Evolutionary conservation across 148 eudicot genomes (phyloP), one percentile per base, ranked within the genome.

Genomic region (Cornus kousa): DNA sequence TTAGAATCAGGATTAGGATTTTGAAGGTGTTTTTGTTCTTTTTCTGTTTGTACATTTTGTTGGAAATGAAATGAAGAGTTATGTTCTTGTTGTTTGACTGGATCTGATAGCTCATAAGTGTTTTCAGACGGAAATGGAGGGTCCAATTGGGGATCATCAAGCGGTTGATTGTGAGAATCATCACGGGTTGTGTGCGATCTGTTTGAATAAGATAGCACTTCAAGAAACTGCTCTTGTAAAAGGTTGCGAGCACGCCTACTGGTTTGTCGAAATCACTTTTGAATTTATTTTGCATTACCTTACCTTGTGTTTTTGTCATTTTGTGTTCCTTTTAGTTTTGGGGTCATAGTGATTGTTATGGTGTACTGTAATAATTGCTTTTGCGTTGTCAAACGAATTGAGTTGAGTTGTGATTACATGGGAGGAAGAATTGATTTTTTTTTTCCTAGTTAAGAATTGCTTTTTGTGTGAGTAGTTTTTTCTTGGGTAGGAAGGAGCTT

Each of bases 211-310:
- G 80, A 96, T 96, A 67, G 86, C 84, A 70, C 91, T 96, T 53
- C 85, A 92, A 37, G 97, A 96, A 70, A 92, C 94, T 28, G 99
- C 99, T 35, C 97, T 96, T 68, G 84, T 92, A 9, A 96, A 92
- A 91, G 99, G 99, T 86, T 96, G 99, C 97, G 98, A 96, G 88
- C 99, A 96, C 77, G 94, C 97, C 75, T 96, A 94, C 97, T 96
- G 98, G 99, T 96, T 90, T 88, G 97, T 96, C 88, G 77, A 64
- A 70, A 71, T 70, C 83, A 68, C 39, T 60, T 74, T 43, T 35
- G 24, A 50, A 59, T 28, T 32, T 68, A 0, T 69, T 28, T 75
- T 19, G 33, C 68, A 46, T 55, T 32, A 39, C 35, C 65, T 43
- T 32, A 13, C 40, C 14, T 53, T 66, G 43, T 40, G 14, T 14